Percentiles rank a stretch among this genome's conserved stretches.
Evolutionary conservation across 2,329 filamentous ascomycete genomes (phyloP).

Genomic region (Amylocarpus encephaloides): DNA sequence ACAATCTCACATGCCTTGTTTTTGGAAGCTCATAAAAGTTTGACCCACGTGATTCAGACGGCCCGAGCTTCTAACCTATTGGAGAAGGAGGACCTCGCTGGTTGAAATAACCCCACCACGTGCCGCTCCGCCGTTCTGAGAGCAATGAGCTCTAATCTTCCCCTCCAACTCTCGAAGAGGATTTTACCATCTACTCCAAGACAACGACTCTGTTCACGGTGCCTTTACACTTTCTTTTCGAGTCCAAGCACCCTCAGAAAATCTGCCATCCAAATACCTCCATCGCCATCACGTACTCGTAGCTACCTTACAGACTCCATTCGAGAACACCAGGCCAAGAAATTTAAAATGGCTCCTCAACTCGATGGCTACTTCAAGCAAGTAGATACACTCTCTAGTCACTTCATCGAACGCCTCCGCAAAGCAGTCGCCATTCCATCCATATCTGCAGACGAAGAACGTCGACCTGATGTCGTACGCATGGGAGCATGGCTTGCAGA

Average conservation of each 20-base stretch:
- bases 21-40: too few species aligned
- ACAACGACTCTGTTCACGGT: neutral
- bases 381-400: constrained; percentile 71
- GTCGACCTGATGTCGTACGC: constrained; percentile 85
- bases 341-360: constrained; percentile 67
- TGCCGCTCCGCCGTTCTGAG: neutral
- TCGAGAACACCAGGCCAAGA: constrained; percentile 48
- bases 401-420: constrained; percentile 84
- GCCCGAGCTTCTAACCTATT: neutral
- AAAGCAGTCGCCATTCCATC: constrained; percentile 95
- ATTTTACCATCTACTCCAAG: too few species aligned
- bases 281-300: neutral
- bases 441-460: constrained; percentile 83
- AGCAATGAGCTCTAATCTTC: too few species aligned
- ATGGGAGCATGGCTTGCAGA: constrained; percentile 89
- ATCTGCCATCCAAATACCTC: neutral
- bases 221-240: neutral
- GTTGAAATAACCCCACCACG: too few species aligned
- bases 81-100: neutral
- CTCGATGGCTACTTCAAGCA: constrained; percentile 90
- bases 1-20: too few species aligned
- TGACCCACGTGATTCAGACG: too few species aligned
- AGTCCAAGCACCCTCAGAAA: neutral
- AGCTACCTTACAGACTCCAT: constrained; percentile 26
- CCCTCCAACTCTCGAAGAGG: too few species aligned